A percentile compares a stretch with the other conserved stretches of the same genome.
These are phyloP conservation scores for Chrysanthemum makinoi DNA, from an alignment of 129 eudicot genomes.

Conservation along the genomic window DNA sequence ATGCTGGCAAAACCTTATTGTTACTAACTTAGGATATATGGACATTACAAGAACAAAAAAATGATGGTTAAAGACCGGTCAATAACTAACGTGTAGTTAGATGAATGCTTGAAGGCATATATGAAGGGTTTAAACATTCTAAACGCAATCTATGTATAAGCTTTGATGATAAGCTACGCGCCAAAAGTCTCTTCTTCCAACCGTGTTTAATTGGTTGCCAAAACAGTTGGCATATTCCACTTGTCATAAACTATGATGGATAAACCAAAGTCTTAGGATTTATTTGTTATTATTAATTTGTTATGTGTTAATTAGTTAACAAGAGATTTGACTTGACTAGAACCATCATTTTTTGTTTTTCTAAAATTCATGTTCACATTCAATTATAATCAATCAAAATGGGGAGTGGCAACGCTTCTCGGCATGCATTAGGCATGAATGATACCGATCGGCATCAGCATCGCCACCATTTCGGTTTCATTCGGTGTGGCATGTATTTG, in stretches of 20 bases:
- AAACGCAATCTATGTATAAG: constrained; percentile 30
- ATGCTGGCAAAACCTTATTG: too few relatives aligned
- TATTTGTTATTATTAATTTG: neutral
- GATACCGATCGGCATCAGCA: too few relatives aligned
- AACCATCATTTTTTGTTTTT: too few relatives aligned
- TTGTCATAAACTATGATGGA: constrained; percentile 10
- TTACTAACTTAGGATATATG: too few relatives aligned
- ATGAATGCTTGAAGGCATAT: neutral
- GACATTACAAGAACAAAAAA: too few relatives aligned
- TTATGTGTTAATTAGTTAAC: neutral
- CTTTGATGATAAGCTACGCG: constrained; percentile 31
- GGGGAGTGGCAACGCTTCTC: too few relatives aligned
- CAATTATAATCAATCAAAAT: too few relatives aligned
- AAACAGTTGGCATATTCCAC: constrained; percentile 14
- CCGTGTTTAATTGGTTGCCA: constrained; percentile 11
- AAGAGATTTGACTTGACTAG: neutral
- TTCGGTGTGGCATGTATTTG: too few relatives aligned
- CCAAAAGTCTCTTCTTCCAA: constrained; percentile 11
- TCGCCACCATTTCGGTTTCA: too few relatives aligned
- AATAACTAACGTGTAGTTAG: neutral
- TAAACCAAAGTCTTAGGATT: neutral
- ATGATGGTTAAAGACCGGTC: constrained; percentile 5
- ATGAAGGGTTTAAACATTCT: constrained; percentile 16
- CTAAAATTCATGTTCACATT: too few relatives aligned
- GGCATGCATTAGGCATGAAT: too few relatives aligned